phyloP scores from a whole-genome alignment of 2,329 filamentous ascomycete genomes.

The Fusarium anguioides region DNA sequence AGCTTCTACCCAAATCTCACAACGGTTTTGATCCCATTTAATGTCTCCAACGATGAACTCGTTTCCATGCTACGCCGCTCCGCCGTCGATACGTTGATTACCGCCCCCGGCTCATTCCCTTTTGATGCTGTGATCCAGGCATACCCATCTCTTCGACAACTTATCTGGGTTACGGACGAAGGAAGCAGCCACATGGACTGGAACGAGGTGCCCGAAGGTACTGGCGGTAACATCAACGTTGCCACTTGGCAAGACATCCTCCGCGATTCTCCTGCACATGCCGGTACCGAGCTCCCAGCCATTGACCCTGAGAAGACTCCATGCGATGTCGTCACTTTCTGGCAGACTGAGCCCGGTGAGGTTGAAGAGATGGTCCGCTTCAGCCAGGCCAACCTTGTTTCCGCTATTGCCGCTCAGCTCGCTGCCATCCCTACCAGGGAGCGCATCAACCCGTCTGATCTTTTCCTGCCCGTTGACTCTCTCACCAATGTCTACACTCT shows the following conservation, averaged over 20 bases:
- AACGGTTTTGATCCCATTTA: slow-evolving; percentile 86
- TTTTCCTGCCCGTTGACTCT: slow-evolving; percentile 86
- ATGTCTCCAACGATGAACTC: slow-evolving; percentile 75
- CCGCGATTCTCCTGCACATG: slow-evolving; percentile 71
- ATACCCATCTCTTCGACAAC: slow-evolving; percentile 77
- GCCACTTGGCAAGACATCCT: slow-evolving; percentile 94
- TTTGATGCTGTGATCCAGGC: slow-evolving; percentile 76
- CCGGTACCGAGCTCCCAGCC: slow-evolving; percentile 72
- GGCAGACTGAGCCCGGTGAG: slow-evolving; percentile 64
- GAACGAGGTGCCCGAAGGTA: slow-evolving; percentile 85
- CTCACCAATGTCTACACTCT: slow-evolving; percentile 84
- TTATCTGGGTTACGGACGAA: slow-evolving; percentile 93
- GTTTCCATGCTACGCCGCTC: slow-evolving; percentile 78
- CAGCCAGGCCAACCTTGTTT: slow-evolving; percentile 84
- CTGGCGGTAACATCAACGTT: slow-evolving; percentile 79
- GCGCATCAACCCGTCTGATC: slow-evolving; percentile 77
- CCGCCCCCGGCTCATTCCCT: slow-evolving; percentile 87
- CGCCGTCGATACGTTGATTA: slow-evolving; percentile 83
- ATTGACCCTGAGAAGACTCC: slow-evolving; percentile 65
- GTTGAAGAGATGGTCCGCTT: slow-evolving; percentile 82
- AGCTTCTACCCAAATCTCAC: slow-evolving; percentile 86
- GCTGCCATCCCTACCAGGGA: slow-evolving; percentile 80
- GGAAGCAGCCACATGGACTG: slow-evolving; percentile 95
- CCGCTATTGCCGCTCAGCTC: slow-evolving; percentile 83
- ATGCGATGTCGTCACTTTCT: slow-evolving; percentile 73